A percentile compares a stretch with the other conserved stretches of the same genome.
These are phyloP conservation scores for Gloeopeniophorella convolvens DNA, from an alignment of 768 basidiomycete species.

Conservation along the genomic window DNA sequence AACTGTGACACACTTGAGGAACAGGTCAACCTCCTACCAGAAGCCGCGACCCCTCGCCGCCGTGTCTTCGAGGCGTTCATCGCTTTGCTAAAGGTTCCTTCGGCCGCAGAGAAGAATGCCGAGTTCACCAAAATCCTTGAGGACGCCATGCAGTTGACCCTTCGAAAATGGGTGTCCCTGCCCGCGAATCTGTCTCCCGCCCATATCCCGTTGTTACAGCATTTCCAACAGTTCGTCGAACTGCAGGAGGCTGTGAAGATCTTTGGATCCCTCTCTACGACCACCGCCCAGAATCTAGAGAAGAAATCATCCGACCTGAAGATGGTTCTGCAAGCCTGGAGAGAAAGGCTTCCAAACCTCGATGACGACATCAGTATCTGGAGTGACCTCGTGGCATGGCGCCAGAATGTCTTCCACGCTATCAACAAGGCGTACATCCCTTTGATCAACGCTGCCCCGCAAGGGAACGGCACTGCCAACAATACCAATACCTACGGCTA, in stretches of 20 bases:
- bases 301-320: slow-evolving; percentile 94
- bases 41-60: slow-evolving; percentile 89
- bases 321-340: slow-evolving; percentile 94
- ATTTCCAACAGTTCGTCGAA: slow-evolving; percentile 99
- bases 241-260: slow-evolving; percentile 94
- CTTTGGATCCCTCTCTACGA: slow-evolving; percentile 82
- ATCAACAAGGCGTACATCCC: slow-evolving; percentile 97
- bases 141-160: slow-evolving; percentile 92
- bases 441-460: slow-evolving; percentile 54
- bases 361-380: slow-evolving; percentile 98
- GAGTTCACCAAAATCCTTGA: slow-evolving; percentile 88
- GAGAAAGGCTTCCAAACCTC: slow-evolving; percentile 90
- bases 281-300: slow-evolving; percentile 84
- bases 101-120: slow-evolving; percentile 71
- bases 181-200: slow-evolving; percentile 84
- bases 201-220: slow-evolving; percentile 90
- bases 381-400: slow-evolving; percentile 99
- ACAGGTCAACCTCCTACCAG: slow-evolving; percentile 72
- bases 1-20: slow-evolving; percentile 72
- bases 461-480: slow-evolving; percentile 42
- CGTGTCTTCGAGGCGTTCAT: slow-evolving; percentile 97
- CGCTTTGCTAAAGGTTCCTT: slow-evolving; percentile 79
- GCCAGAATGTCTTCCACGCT: slow-evolving; percentile 95
- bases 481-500: slow-evolving; percentile 83
- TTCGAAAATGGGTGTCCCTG: slow-evolving; percentile 92